Conservation (phyloP, 163 green algal species). For the Scenedesmus sp. region DNA sequence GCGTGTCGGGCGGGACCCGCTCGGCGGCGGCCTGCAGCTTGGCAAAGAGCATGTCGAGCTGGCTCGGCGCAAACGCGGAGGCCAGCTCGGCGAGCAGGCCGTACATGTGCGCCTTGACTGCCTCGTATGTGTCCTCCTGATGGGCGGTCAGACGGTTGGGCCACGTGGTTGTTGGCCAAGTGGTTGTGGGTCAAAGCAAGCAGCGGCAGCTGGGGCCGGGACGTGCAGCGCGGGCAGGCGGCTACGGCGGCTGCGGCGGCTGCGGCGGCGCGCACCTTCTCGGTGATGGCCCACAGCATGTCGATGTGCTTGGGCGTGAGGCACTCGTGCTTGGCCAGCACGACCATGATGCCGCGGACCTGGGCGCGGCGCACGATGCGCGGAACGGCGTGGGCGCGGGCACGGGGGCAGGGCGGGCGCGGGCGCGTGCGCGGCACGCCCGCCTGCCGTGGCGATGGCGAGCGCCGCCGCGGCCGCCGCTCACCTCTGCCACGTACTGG, state of each 20-base stretch:
- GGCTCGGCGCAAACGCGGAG: conserved; percentile 1
- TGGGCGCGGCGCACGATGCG: conserved; percentile 6
- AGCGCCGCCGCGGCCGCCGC: no score
- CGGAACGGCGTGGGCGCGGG: no score
- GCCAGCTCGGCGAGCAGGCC: conserved; percentile 74
- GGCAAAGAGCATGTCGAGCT: conserved; percentile 68
- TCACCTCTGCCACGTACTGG: conserved; percentile 64
- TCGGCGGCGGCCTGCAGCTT: conserved; percentile 54
- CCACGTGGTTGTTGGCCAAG: not conserved
- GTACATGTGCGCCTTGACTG: conserved; percentile 80
- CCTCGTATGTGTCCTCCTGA: conserved; percentile 82
- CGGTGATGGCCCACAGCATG: conserved; percentile 78
- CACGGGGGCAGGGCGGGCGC: no score
- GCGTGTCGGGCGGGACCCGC: conserved; percentile 49
- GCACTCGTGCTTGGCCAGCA: conserved; percentile 53
- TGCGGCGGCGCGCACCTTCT: conserved; percentile 59
- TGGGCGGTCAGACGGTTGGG: no score
- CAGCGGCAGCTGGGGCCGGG: no score
- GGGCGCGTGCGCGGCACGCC: no score
- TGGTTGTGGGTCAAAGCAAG: not conserved
- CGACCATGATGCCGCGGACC: conserved; percentile 54
- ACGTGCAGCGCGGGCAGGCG: not conserved
- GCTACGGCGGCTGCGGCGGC: not conserved
- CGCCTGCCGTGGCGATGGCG: no score
- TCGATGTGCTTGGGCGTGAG: conserved; percentile 75